Evolutionary conservation across 75 land plant species (phyloP), one percentile per base, ranked within the genome.

Genomic region (Sequoiadendron giganteum): DNA sequence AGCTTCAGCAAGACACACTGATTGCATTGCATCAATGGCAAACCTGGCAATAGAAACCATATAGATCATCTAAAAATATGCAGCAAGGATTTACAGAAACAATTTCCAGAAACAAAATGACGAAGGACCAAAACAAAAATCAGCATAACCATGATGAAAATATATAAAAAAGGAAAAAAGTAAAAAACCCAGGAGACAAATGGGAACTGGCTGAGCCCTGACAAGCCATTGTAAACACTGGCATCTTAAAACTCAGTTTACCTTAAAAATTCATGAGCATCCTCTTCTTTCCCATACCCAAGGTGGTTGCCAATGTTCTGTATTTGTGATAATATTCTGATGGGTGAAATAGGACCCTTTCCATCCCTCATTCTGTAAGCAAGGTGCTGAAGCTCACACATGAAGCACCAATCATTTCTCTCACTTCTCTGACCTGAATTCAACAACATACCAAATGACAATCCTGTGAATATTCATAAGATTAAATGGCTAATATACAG

Each of bases 191-290:
- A 82, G 3, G 10, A 45, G 30, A 82, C n/a, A 82, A 79, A 82
- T 45, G 84, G 10, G 5, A 28, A 13, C 34, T 82, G 43, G 28
- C 6, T 76, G 79, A 42, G 10, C 48, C 32, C 48, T 82, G 54
- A 47, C 84, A 82, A 82, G 48, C 52, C 32, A 82, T 13, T 47
- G 43, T 45, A 82, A 47, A 82, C 15, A 25, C 30, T 5, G 28
- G 32, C 9, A 18, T 28, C 28, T 25, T 8, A 16, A 86, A 77
- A 87, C 21, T 18, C 8, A 80, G n/a, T 86, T 42, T 47, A 97
- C 99, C 99, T 94, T 84, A 97, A 88, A 87, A 97, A 97, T 89
- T 97, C 99, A 91, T 97, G 99, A 11, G 99, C 99, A 91, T 97
- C 99, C 90, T 97, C 99, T 90, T 97, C 96, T 52, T 87, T 94